Conservation (phyloP, 2,329 filamentous ascomycete species). For the Cytospora piceae region DNA sequence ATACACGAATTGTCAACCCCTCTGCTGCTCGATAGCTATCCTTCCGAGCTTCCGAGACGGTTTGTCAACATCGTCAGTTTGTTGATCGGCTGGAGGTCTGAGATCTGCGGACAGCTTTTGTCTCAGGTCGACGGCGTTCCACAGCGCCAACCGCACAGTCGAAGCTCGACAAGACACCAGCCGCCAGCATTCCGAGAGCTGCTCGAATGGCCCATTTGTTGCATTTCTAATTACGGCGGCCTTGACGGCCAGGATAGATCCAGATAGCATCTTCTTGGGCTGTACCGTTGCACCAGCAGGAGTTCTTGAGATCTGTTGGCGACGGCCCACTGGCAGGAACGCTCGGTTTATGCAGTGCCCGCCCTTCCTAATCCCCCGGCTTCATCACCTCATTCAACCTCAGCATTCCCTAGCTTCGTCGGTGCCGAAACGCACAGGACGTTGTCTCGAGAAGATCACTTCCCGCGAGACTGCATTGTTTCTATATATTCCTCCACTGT, state of each 20-base stretch:
- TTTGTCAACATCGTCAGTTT: slow-evolving; percentile 5
- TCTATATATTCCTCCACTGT: slow-evolving; percentile 20
- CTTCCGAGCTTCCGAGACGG: slow-evolving; percentile 10
- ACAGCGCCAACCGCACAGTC: slow-evolving; percentile 9
- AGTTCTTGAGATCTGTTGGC: background rate
- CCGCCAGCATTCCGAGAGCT: slow-evolving; percentile 9
- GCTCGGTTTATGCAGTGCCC: slow-evolving; percentile 17
- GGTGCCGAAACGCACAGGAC: slow-evolving; percentile 16
- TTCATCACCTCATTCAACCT: slow-evolving; percentile 23
- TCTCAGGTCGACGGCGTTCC: slow-evolving; percentile 8
- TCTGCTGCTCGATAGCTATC: background rate
- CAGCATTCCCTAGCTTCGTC: slow-evolving; percentile 17
- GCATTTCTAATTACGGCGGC: slow-evolving; percentile 22
- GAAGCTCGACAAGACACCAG: slow-evolving; percentile 13
- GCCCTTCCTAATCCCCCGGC: slow-evolving; percentile 3
- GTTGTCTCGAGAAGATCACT: slow-evolving; percentile 16
- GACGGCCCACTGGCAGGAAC: slow-evolving; percentile 8
- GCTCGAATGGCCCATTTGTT: slow-evolving; percentile 21
- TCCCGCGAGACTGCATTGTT: slow-evolving; percentile 21
- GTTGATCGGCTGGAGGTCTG: slow-evolving; percentile 14
- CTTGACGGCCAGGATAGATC: slow-evolving; percentile 9
- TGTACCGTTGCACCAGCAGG: background rate
- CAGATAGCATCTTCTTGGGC: background rate
- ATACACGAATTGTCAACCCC: background rate
- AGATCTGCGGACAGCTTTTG: slow-evolving; percentile 15